phyloP scores from a whole-genome alignment of 75 land plant species.

The Ceratopteris richardii region DNA sequence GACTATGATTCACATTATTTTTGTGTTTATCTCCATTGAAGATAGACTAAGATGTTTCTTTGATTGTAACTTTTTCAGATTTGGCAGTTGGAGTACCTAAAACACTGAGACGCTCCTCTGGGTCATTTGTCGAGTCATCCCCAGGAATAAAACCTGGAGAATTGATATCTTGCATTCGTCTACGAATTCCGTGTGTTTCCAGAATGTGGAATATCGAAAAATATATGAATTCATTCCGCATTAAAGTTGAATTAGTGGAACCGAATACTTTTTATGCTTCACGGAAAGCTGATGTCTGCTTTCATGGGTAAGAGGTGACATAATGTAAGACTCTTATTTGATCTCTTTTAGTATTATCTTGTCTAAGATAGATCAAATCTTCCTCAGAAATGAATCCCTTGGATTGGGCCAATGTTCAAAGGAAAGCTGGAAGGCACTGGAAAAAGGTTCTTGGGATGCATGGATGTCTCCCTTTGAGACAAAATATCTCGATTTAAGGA shows the following conservation, averaged over 20 bases:
- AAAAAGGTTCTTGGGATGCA: constrained; percentile 52
- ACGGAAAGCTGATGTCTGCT: constrained; percentile 56
- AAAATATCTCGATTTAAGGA: constrained; percentile 56
- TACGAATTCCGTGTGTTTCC: constrained; percentile 45
- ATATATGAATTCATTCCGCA: constrained; percentile 43
- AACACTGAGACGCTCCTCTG: constrained; percentile 23
- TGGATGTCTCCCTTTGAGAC: constrained; percentile 68
- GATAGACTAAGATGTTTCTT: too few species aligned
- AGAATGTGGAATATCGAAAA: constrained; percentile 42
- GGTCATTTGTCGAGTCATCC: constrained; percentile 34
- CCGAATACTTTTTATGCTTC: constrained; percentile 24
- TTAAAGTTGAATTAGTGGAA: constrained; percentile 42
- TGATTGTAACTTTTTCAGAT: constrained; percentile 11
- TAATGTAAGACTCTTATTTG: background rate
- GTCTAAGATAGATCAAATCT: background rate
- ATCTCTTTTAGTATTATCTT: background rate
- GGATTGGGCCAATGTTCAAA: constrained; percentile 66
- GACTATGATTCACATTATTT: too few species aligned
- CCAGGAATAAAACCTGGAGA: constrained; percentile 47
- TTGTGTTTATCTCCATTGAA: too few species aligned
- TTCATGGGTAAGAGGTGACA: constrained; percentile 55
- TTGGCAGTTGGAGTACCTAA: constrained; percentile 29
- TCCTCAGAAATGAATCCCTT: constrained; percentile 58
- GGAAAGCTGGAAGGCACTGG: constrained; percentile 55
- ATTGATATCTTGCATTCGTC: constrained; percentile 39